Base-by-base conservation (phyloP, 352 stramenopile species). In the Pythium phragmiticola region DNA sequence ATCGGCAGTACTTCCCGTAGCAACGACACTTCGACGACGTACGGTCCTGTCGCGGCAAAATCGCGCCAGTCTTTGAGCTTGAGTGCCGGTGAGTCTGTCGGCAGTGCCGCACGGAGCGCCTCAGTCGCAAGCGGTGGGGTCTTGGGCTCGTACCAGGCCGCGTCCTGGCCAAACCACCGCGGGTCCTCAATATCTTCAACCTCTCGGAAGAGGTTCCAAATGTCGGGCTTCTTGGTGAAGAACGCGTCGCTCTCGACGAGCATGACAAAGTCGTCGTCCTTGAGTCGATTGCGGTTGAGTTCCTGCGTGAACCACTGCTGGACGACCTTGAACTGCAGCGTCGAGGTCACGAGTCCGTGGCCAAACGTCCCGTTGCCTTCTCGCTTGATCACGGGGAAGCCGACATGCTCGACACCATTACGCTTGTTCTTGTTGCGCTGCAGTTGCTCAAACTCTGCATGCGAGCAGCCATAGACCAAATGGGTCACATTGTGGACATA, bases 211-310 rank as follows among this genome's bases (percentile, higher is more conserved):
- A 95, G 69, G 50, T 82, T 87, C 71, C 72, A 81, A 65, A 95
- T 76, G 57, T 93, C 84, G 14, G 90, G 11, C 23, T 84, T 80
- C 70, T 92, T 91, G 46, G 82, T 90, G 59, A 95, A 92, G 60
- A 93, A 80, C 23, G 84, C 78, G 65, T 95, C 84, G 63, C 72
- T 89, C 59, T 95, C 86, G 1, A 92, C 79, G 12, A 89, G 66
- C 78, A 91, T 89, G 48, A 95, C 66, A 53, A 86, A 91, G 48
- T 90, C 83, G 47, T 89, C 75, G 30, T 74, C 64, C 14, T 66
- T 52, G 16, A 89, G 53, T 0, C 50, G 63, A 49, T 77, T 78
- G 12, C 58, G 54, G 58, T 52, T 72, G 53, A 48, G 60, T 58
- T 77, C 68, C 21, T 75, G 66, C 9, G 68, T 55, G 58, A 92